phyloP scores from a whole-genome alignment of 2,329 filamentous ascomycete species.

The Neurospora sp. region DNA sequence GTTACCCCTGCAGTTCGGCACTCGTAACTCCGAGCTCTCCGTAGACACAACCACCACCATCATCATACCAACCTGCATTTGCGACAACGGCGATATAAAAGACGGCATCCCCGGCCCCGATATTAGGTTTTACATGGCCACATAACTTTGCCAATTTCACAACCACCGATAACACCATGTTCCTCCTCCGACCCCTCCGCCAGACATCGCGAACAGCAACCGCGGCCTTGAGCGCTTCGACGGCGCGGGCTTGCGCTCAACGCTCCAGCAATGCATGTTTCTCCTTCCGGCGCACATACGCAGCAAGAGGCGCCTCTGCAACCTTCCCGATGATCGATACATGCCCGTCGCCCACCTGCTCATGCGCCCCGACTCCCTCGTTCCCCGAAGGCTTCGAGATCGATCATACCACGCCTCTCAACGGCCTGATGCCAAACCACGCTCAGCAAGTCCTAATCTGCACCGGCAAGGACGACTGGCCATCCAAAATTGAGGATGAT shows the following conservation, averaged over 20 bases:
- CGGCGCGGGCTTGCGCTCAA: not conserved
- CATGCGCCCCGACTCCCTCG: constrained; percentile 56
- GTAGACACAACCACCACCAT: constrained; percentile 2
- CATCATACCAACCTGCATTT: not conserved
- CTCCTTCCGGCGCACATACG: not conserved
- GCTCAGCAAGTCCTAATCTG: constrained; percentile 75
- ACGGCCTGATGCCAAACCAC: constrained; percentile 69
- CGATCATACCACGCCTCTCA: constrained; percentile 58
- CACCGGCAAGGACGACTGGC: constrained; percentile 73
- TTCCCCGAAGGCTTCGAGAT: constrained; percentile 63
- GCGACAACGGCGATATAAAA: not conserved
- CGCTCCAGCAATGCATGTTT: not conserved
- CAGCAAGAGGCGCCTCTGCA: constrained; percentile 11
- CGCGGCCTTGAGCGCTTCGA: not conserved
- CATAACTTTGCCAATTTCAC: not conserved
- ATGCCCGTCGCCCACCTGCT: constrained; percentile 69
- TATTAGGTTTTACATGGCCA: not conserved
- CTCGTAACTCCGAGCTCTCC: constrained; percentile 1
- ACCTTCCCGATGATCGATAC: constrained; percentile 35
- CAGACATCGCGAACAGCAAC: not conserved
- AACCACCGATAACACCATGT: not conserved
- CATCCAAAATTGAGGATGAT: constrained; percentile 75
- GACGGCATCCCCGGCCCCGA: not conserved
- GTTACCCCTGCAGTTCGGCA: not conserved
- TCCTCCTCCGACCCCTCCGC: not conserved